A percentile compares a stretch with the other conserved stretches of the same genome.
Evolutionary conservation across 805 yeast genomes (phyloP).

Genomic region (Allodekkera sacchari): DNA sequence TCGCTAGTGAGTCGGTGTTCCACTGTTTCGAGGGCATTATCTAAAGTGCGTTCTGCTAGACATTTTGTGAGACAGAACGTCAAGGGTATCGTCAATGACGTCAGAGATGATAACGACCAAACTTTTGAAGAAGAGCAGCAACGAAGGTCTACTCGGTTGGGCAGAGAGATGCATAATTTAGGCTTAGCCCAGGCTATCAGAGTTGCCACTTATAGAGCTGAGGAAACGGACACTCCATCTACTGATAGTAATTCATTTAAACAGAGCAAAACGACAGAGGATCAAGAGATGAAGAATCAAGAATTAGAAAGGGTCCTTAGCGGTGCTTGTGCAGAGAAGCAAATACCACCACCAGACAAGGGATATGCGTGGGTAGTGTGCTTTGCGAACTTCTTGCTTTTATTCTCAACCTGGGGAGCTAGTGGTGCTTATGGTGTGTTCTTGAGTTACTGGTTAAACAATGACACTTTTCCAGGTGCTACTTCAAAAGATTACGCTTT

Average conservation of each 20-base stretch:
- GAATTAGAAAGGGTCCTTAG: conserved; percentile 2
- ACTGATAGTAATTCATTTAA: too few species aligned
- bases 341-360: conserved; percentile 11
- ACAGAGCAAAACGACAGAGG: conserved; percentile 4
- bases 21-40: too few species aligned
- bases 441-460: conserved; percentile 42
- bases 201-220: conserved; percentile 14
- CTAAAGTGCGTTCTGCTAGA: too few species aligned
- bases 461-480: conserved; percentile 43
- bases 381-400: conserved; percentile 35
- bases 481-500: conserved; percentile 48
- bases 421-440: conserved; percentile 56
- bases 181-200: conserved; percentile 19
- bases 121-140: conserved; percentile 8
- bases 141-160: conserved; percentile 8
- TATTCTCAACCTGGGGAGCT: conserved; percentile 59
- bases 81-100: too few species aligned
- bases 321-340: neutral
- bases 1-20: too few species aligned
- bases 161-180: conserved; percentile 13
- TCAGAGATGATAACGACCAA: conserved; percentile 16
- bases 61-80: conserved; percentile 5
- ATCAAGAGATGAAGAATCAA: conserved; percentile 4
- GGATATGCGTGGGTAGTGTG: conserved; percentile 47
- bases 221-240: conserved; percentile 1